Evolutionary conservation across 2,329 filamentous ascomycete species (phyloP).

Genomic region (Talaromyces sp.): DNA sequence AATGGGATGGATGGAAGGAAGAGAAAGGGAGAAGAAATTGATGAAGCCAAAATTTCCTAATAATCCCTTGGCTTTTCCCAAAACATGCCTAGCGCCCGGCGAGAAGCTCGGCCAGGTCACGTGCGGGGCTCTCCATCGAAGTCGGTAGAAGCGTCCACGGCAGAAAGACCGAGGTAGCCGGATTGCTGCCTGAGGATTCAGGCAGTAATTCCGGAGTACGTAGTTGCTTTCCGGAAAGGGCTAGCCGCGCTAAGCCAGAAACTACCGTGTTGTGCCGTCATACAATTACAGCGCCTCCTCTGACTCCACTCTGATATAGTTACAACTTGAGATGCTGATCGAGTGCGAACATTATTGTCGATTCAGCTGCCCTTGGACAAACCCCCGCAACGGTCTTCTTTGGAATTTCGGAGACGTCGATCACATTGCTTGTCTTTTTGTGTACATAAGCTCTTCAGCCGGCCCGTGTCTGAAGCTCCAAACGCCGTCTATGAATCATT

Average conservation of each 20-base stretch:
- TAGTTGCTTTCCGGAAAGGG: slow-evolving; percentile 6
- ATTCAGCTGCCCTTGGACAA: neutral
- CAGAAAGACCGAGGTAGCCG: neutral
- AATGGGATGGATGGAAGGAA: slow-evolving; percentile 26
- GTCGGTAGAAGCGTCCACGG: slow-evolving; percentile 28
- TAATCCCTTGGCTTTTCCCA: slow-evolving; percentile 9
- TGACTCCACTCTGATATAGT: slow-evolving; percentile 5
- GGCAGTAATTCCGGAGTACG: neutral
- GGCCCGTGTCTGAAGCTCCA: neutral
- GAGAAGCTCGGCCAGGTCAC: slow-evolving; percentile 3
- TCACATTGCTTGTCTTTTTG: neutral
- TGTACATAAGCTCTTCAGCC: neutral
- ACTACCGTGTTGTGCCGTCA: slow-evolving; percentile 10
- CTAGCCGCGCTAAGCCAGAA: neutral
- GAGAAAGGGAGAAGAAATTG: slow-evolving; percentile 17
- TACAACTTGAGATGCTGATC: neutral
- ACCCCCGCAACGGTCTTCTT: neutral
- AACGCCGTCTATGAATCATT: neutral
- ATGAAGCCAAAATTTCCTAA: slow-evolving; percentile 19
- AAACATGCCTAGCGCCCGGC: slow-evolving; percentile 15
- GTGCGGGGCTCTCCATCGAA: slow-evolving; percentile 24
- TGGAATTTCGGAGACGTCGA: neutral
- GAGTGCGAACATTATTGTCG: neutral
- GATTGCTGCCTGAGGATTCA: neutral
- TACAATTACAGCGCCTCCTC: neutral